These are phyloP conservation scores for Trichoderma gamsii DNA, from an alignment of 495 filamentous ascomycete genomes.

Conservation along the genomic window DNA sequence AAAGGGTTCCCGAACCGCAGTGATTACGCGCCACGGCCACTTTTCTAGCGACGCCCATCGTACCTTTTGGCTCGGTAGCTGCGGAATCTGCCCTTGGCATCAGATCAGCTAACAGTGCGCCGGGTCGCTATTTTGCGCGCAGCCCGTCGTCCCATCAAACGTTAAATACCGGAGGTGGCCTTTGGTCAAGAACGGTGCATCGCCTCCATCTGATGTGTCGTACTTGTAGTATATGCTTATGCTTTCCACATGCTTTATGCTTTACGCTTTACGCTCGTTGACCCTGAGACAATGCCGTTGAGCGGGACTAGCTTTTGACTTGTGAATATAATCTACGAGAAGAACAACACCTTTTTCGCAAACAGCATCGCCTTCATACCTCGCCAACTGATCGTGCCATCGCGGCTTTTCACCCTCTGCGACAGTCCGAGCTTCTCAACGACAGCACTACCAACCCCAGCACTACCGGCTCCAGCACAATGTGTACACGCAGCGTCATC, in stretches of 20 bases:
- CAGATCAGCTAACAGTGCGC: conserved; percentile 3
- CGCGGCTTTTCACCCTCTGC: not conserved
- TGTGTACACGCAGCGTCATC: conserved; percentile 14
- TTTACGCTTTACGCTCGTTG: not conserved
- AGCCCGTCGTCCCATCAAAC: not conserved
- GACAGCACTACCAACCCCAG: not conserved
- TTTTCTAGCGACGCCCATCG: not conserved
- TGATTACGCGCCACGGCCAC: conserved; percentile 1
- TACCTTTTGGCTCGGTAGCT: not conserved
- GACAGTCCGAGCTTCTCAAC: not conserved
- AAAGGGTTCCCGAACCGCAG: not conserved
- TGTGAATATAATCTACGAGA: not conserved
- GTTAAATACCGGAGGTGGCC: not conserved
- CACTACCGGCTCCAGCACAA: not conserved
- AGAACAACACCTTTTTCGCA: not conserved
- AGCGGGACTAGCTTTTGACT: not conserved
- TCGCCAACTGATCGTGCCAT: not conserved
- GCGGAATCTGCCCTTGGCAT: conserved; percentile 1
- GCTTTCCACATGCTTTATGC: not conserved
- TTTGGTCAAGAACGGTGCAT: not conserved
- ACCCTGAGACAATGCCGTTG: not conserved
- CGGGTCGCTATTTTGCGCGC: not conserved
- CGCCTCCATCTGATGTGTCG: not conserved
- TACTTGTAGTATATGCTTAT: not conserved
- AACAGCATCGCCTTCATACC: no score